Evolutionary conservation across 495 filamentous ascomycete genomes (phyloP), one percentile per base, ranked within the genome.

Genomic region (Ascobolus immersus): DNA sequence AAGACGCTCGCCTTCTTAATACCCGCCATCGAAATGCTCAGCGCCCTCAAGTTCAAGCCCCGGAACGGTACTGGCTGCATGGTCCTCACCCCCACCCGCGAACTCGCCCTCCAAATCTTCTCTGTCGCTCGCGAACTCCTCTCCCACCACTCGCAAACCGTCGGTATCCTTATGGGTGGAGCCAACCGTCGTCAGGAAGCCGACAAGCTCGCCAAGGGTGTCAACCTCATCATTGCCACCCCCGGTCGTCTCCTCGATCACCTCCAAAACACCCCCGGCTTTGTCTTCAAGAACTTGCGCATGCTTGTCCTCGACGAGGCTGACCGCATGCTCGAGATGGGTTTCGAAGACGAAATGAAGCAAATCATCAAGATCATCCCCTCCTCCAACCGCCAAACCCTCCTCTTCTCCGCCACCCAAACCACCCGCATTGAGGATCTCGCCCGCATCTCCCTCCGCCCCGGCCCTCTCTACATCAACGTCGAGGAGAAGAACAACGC

Each of bases 351-450:
- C 44, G 86, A 96, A 53, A 91, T 92, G 79, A 66, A 78, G 32
- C 79, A 91, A 51, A 90, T 96, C 44, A 67, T 94, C 50, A 92
- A 91, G 59, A 89, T 96, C 33, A 60, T 96, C 11, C 86, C 86
- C 17, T 69, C 69, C 38, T 15, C 28, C 14, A 31, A 31, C 12
- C 62, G 89, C 24, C 86, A 96, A 49, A 94, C 86, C 0, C 81
- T 89, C 71, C 69, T 96, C 8, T 96, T 96, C 61, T 90, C 79
- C 15, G 86, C 86, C 7, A 96, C 86, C 1, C 86, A 94, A 49
- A 96, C 89, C 2, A 94, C 89, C 31, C 94, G 94, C 52, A 89
- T 96, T 40, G 84, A 94, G 51, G 86, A 96, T 52, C 56, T 96
- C 17, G 86, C 86, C 4, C 64, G 86, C 25, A 90, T 96, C 48